These are phyloP conservation scores for Craterostigma plantagineum DNA, from an alignment of 257 asterid genomes.

Conservation along the genomic window DNA sequence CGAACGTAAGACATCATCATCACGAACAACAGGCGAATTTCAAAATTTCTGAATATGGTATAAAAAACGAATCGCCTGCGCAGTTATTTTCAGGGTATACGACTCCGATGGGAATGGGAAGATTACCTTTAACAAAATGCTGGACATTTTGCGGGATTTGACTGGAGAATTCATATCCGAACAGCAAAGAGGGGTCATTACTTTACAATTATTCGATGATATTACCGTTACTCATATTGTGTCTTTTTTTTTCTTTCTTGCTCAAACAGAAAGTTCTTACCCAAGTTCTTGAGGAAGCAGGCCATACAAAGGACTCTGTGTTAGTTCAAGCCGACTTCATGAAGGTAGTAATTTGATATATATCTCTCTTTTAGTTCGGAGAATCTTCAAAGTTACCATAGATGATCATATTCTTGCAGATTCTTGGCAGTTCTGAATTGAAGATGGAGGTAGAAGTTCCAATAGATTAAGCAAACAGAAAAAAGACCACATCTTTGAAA, in stretches of 20 bases:
- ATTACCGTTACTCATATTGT: background rate
- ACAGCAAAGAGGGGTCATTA: conserved; percentile 43
- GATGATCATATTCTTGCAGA: background rate
- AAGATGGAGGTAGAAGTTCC: conserved; percentile 9
- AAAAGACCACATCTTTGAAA: too few species aligned
- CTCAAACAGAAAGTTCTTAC: conserved; percentile 41
- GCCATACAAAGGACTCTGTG: conserved; percentile 50
- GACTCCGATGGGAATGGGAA: conserved; percentile 67
- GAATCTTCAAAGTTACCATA: too few species aligned
- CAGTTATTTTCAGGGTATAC: conserved; percentile 73
- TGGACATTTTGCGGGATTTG: conserved; percentile 67
- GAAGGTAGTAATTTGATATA: too few species aligned
- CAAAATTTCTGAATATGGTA: conserved; percentile 1
- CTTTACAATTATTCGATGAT: background rate
- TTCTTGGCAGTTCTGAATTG: conserved; percentile 3
- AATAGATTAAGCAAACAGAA: conserved; percentile 1
- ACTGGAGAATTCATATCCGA: conserved; percentile 29
- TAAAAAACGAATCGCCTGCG: conserved; percentile 9
- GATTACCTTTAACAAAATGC: conserved; percentile 46
- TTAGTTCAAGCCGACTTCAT: conserved; percentile 58
- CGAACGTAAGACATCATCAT: conserved; percentile 44
- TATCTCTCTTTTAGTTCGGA: too few species aligned
- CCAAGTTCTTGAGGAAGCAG: conserved; percentile 84
- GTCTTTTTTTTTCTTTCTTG: background rate
- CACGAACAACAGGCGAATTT: background rate